Base-by-base conservation (phyloP, 192 early-diverging fungal species). In the Chytriomyces confervae region DNA sequence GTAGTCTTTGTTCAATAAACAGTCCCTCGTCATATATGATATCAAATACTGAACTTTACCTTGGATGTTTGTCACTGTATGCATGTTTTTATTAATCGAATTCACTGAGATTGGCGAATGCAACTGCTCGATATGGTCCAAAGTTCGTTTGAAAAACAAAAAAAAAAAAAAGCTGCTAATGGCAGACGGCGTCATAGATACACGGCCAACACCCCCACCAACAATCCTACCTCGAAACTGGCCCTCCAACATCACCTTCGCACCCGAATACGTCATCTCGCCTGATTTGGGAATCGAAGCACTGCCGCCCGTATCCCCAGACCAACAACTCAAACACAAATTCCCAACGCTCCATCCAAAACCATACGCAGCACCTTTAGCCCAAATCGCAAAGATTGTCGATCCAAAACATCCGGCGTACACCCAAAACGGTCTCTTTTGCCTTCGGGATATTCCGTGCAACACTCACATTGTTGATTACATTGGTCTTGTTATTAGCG, bases 401-500 rank as follows among this genome's bases (percentile, higher is more conserved):
- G 67, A 78, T 47, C 67, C 77, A 50, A 50, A 61, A n/a, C 77
- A 78, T 50, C 77, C 77, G 8, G 77, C 77, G 7, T 20, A 72
- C 51, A 61, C 60, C 8, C 68, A 78, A 44, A 13, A 8, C 49
- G 77, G 77, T 10, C 70, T 78, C 23, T 78, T 78, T 72, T 53
- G 68, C 3, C 16, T 23, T 50, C 7, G 45, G 16, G 68, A 71
- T 53, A 45, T 76, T 46, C 43, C 10, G 2, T 50, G 44, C 11
- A 66, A 66, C 36, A 64, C 62, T 16, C 74, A 76, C 47, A 53
- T 76, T 66, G 74, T 76, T n/a, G 74, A 76, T 51, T 76, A 76
- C 49, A 36, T 76, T 11, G 74, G 74, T 11, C 36, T 61, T 16
- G 63, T 76, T 6, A 76, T 76, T 53, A 29, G 46, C 63, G 74